phyloP scores from a whole-genome alignment of 345 rosid species.

The Mercurialis annua region DNA sequence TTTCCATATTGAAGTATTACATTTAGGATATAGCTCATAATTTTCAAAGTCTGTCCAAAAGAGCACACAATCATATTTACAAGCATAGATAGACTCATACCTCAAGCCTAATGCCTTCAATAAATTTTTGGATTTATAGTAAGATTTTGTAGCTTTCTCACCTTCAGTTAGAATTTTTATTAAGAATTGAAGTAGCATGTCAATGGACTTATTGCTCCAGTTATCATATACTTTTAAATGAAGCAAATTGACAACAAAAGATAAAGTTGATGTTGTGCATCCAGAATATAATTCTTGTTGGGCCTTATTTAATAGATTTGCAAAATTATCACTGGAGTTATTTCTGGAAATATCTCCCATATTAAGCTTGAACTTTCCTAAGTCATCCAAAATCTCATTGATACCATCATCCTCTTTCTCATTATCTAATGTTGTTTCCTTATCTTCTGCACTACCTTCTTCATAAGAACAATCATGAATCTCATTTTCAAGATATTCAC shows the following conservation, averaged over 20 bases:
- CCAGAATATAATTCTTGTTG: neutral
- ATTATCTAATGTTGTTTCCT: neutral
- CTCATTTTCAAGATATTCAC: neutral
- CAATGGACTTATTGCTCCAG: slow-evolving; percentile 2
- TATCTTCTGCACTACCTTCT: neutral
- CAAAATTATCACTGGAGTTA: neutral
- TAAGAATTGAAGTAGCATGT: slow-evolving; percentile 11
- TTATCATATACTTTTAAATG: neutral
- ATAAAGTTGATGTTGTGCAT: neutral
- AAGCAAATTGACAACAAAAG: neutral
- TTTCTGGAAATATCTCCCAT: neutral
- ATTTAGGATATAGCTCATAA: neutral
- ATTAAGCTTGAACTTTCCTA: neutral
- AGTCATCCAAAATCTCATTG: neutral
- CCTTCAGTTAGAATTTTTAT: neutral
- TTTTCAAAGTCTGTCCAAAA: slow-evolving; percentile 7
- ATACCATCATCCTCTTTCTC: neutral
- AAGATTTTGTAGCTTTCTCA: neutral
- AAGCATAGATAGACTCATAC: slow-evolving; percentile 19
- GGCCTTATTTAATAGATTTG: neutral
- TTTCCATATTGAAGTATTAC: neutral
- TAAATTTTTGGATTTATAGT: slow-evolving; percentile 9
- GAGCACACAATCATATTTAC: slow-evolving; percentile 7
- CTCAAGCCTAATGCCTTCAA: neutral
- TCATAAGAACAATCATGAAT: neutral